Evolutionary conservation across 148 eudicot species (phyloP).

Genomic region (Dianthus caryophyllus): DNA sequence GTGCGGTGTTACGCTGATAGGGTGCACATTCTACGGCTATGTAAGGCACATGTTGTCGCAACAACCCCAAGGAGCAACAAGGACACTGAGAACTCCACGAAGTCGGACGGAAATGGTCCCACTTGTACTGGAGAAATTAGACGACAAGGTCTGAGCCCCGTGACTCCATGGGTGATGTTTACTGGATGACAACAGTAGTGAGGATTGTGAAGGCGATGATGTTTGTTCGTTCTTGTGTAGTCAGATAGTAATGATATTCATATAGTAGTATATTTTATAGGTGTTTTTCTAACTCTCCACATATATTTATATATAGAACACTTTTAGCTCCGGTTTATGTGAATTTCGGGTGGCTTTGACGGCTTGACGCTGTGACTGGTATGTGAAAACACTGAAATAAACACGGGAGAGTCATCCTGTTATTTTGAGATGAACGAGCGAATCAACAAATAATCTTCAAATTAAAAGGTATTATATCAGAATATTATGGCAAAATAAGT

Average conservation of each 20-base stretch:
- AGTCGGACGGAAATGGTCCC: conserved; percentile 60
- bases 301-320: too few species aligned
- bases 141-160: conserved; percentile 61
- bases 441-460: too few species aligned
- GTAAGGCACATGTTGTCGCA: conserved; percentile 76
- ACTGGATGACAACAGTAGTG: conserved; percentile 1
- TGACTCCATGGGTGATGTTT: too few species aligned
- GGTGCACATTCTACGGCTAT: conserved; percentile 91
- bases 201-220: conserved; percentile 7
- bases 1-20: conserved; percentile 59
- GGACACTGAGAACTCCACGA: conserved; percentile 64
- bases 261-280: conserved; percentile 23
- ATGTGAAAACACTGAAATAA: too few species aligned
- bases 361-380: too few species aligned
- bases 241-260: conserved; percentile 25
- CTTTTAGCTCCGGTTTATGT: too few species aligned
- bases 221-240: conserved; percentile 20
- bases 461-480: too few species aligned
- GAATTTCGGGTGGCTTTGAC: too few species aligned
- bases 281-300: conserved; percentile 19
- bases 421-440: too few species aligned
- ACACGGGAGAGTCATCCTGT: too few species aligned
- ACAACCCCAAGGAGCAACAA: conserved; percentile 66
- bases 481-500: too few species aligned
- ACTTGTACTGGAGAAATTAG: conserved; percentile 66